Evolutionary conservation across 768 basidiomycete genomes (phyloP), one percentile per base, ranked within the genome.

Genomic region (Boletus tomentosulus): DNA sequence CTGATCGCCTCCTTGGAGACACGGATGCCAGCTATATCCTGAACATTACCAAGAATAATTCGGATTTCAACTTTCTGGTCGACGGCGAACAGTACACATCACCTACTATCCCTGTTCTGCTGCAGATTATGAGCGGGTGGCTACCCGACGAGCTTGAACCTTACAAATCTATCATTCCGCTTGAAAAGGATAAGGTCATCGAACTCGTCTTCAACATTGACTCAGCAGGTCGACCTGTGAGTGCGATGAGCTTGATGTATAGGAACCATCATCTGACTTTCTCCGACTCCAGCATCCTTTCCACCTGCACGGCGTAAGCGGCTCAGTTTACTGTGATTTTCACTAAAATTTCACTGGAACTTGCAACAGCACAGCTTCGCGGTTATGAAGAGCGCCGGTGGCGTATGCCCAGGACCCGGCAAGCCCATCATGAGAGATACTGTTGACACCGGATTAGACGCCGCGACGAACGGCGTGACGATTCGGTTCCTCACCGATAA

Each of bases 371-470:
- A 80, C 56, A 54, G 67, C 7, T 81, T 81, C 57, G 69, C 71
- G 42, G 78, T 80, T n/a, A 62, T 79, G 16, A 64, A 73, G 46
- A 74, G 73, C 44, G 76, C 78, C 6, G 37, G 6, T 8, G 37
- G 37, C 6, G 15, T 16, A 19, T 38, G 37, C 16, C 16, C 16
- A 38, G 6, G 16, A n/a, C n/a, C 37, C 28, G 57, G 54, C 5
- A 83, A 87, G 64, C 87, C 87, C 0, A 73, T 76, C 42, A 67
- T 74, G 52, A 68, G 80, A 42, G 80, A 82, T 55, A 78, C 76
- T 1, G 71, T 79, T 3, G 60, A 53, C 48, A 63, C 68, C 7
- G 66, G 64, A 16, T 53, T 31, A 4, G 24, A 47, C 33, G 35
- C 22, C 5, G 3, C 8, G 13, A 38, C 53, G 2, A 59, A 66